These are phyloP conservation scores for Coniochaeta pulveracea DNA, from an alignment of 2,329 filamentous ascomycete genomes.

Conservation along the genomic window DNA sequence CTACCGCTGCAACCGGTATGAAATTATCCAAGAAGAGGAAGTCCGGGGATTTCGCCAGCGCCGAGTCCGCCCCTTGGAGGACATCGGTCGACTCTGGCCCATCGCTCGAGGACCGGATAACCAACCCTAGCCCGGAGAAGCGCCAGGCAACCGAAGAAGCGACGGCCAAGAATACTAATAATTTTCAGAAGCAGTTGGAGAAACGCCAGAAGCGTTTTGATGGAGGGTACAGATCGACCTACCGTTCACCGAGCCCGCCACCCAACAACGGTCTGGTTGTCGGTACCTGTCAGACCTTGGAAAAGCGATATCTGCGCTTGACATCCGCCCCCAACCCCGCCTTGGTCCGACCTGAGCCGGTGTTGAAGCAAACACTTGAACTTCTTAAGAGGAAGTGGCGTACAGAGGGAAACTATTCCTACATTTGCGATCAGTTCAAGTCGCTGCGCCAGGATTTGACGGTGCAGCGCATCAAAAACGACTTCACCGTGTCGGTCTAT, in stretches of 20 bases:
- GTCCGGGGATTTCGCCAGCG: constrained; percentile 44
- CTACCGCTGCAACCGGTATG: neutral
- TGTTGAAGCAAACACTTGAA: constrained; percentile 77
- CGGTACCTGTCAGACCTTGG: constrained; percentile 71
- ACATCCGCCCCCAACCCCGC: constrained; percentile 83
- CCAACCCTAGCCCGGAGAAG: constrained; percentile 43
- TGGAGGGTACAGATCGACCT: constrained; percentile 45
- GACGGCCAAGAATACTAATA: constrained; percentile 53
- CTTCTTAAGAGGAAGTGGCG: constrained; percentile 91
- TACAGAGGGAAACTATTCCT: constrained; percentile 85
- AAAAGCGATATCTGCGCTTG: constrained; percentile 91
- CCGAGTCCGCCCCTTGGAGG: constrained; percentile 63
- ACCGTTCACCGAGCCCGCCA: constrained; percentile 44
- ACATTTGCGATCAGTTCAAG: constrained; percentile 99
- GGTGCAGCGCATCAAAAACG: constrained; percentile 91
- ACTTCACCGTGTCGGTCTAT: constrained; percentile 93
- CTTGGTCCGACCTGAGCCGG: constrained; percentile 70
- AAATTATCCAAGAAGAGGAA: constrained; percentile 67
- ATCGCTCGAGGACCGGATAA: constrained; percentile 65
- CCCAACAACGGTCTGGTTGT: constrained; percentile 62
- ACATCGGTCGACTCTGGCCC: constrained; percentile 46
- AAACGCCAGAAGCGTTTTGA: constrained; percentile 85
- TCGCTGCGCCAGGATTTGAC: constrained; percentile 96
- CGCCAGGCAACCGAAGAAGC: constrained; percentile 27
- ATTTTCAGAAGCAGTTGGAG: constrained; percentile 79